Evolutionary conservation across 352 stramenopile genomes (phyloP).

Genomic region (Blastocystis hominis): DNA sequence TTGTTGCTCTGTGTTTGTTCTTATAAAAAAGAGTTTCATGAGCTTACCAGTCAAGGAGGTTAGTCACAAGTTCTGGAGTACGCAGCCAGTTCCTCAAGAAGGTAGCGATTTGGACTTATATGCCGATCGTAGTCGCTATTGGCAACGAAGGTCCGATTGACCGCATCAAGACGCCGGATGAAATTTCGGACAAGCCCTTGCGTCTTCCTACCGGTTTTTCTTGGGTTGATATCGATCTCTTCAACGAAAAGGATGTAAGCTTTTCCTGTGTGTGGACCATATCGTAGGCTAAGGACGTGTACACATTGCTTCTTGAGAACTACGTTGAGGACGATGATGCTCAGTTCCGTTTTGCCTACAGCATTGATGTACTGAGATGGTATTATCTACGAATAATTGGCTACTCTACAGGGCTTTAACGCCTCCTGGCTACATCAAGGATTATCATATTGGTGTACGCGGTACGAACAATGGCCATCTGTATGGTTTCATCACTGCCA

Average conservation of each 20-base stretch:
- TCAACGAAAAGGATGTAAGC: conserved; percentile 58
- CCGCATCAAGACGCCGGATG: conserved; percentile 72
- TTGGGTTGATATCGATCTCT: conserved; percentile 69
- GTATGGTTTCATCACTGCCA: conserved; percentile 89
- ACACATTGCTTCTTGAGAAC: conserved; percentile 88
- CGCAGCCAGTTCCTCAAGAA: conserved; percentile 71
- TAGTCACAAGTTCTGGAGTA: conserved; percentile 78
- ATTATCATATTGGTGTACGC: conserved; percentile 89
- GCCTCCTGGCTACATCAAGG: conserved; percentile 77
- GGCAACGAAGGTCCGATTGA: conserved; percentile 80
- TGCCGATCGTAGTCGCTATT: conserved; percentile 59
- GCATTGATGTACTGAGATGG: conserved; percentile 73
- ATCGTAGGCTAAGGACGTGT: conserved; percentile 75
- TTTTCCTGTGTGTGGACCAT: background rate
- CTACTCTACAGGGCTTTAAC: conserved; percentile 81
- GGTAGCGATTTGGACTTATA: background rate
- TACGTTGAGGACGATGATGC: conserved; percentile 97
- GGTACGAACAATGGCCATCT: conserved; percentile 79
- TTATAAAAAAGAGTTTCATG: conserved; percentile 6
- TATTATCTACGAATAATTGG: background rate
- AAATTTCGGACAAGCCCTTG: conserved; percentile 83
- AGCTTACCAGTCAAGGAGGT: background rate
- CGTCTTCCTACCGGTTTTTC: conserved; percentile 86
- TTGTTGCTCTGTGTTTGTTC: conserved; percentile 12
- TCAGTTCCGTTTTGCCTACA: conserved; percentile 88